Evolutionary conservation across 495 filamentous ascomycete species (phyloP).

Genomic region (Aspergillus sparsus): DNA sequence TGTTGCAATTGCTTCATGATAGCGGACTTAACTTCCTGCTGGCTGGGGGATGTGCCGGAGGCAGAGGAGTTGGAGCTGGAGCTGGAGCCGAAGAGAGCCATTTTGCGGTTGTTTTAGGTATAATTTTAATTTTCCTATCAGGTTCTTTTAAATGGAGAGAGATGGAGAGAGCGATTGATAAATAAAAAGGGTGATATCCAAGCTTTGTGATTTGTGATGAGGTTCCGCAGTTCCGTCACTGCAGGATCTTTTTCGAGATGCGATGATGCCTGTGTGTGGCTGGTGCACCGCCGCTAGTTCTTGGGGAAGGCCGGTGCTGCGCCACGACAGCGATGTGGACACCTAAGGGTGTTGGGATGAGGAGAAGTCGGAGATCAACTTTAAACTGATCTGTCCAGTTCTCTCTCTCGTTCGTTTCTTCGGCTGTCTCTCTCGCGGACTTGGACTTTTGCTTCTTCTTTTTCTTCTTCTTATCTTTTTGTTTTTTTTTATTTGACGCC

Average conservation of each 20-base stretch:
- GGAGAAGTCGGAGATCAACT: background rate
- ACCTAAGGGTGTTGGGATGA: slow-evolving; percentile 26
- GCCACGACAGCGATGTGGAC: slow-evolving; percentile 40
- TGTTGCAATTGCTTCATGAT: slow-evolving; percentile 74
- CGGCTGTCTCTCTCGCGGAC: slow-evolving; percentile 21
- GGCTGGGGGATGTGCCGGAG: slow-evolving; percentile 29
- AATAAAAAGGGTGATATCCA: too few species aligned
- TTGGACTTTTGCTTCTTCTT: slow-evolving; percentile 13
- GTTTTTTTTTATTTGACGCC: slow-evolving; percentile 2
- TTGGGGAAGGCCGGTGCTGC: slow-evolving; percentile 15
- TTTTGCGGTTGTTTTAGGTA: slow-evolving; percentile 18
- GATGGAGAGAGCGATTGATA: too few species aligned
- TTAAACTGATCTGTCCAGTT: slow-evolving; percentile 25
- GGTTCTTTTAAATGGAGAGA: too few species aligned
- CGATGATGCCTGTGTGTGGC: slow-evolving; percentile 23
- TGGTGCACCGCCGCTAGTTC: slow-evolving; percentile 14
- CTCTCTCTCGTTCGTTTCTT: slow-evolving; percentile 23
- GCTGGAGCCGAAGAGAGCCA: slow-evolving; percentile 44
- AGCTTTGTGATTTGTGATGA: too few species aligned
- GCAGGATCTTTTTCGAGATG: slow-evolving; percentile 2
- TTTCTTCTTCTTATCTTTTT: slow-evolving; percentile 19
- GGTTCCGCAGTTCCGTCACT: background rate
- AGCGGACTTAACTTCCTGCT: slow-evolving; percentile 61
- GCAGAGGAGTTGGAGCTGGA: slow-evolving; percentile 32
- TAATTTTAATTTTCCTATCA: too few species aligned